Evolutionary conservation across 805 yeast species (phyloP).

Genomic region (Candida schatavii): DNA sequence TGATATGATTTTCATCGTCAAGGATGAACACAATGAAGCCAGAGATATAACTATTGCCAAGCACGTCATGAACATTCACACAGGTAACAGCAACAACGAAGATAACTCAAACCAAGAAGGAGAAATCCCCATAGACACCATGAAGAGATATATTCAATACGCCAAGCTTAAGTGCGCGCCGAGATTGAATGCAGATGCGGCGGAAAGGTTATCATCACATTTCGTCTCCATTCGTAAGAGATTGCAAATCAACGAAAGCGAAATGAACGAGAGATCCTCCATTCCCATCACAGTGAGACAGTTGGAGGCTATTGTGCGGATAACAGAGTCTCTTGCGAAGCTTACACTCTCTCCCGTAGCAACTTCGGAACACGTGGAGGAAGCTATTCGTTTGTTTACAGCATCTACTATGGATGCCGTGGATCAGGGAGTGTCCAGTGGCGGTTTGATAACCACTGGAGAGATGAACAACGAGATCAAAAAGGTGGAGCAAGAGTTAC

Average conservation of each 20-base stretch:
- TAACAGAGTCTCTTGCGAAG: constrained; percentile 91
- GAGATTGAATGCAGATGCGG: constrained; percentile 79
- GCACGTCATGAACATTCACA: constrained; percentile 93
- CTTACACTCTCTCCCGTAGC: constrained; percentile 80
- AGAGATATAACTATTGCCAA: constrained; percentile 88
- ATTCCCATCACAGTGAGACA: constrained; percentile 98
- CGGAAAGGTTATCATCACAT: constrained; percentile 86
- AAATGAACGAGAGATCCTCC: constrained; percentile 84
- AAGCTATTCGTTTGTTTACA: constrained; percentile 88
- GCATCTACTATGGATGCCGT: constrained; percentile 99
- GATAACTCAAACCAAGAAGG: constrained; percentile 54
- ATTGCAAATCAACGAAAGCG: constrained; percentile 75
- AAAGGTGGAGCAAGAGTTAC: constrained; percentile 77
- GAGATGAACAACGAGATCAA: constrained; percentile 69
- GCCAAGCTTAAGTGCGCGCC: constrained; percentile 93
- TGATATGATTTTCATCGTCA: constrained; percentile 97
- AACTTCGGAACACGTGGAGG: constrained; percentile 85
- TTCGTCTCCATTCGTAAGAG: constrained; percentile 87
- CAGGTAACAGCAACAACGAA: constrained; percentile 57
- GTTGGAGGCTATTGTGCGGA: constrained; percentile 94
- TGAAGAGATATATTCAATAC: constrained; percentile 90
- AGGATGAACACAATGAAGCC: constrained; percentile 86
- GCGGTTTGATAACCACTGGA: constrained; percentile 46
- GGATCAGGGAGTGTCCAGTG: constrained; percentile 53
- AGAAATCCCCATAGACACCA: constrained; percentile 83